Base-by-base conservation (phyloP, 257 asterid species). In the Petrea volubilis region DNA sequence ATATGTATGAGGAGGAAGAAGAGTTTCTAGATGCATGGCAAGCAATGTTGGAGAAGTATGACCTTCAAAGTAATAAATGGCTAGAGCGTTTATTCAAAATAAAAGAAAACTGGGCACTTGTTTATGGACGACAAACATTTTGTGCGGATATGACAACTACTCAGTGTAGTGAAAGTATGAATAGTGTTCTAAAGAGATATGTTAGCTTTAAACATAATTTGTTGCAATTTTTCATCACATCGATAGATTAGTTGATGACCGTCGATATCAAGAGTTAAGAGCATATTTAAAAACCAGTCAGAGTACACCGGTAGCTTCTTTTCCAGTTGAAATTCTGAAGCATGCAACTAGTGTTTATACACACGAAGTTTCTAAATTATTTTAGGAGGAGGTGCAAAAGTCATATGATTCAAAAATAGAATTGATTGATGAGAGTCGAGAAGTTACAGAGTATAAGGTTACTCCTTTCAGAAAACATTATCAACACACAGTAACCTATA, bases 271-370 rank as follows among this genome's bases (percentile, higher is more conserved):
- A n/a, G 72, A 64, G 41, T 14, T 44, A 23, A 64, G 14, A 57
- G 49, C 27, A 23, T 47, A 64, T 24, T 51, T 38, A 1, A 24
- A 20, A 13, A 52, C 34, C 3, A 38, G 43, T 15, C 49, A 55
- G 4, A 57, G 60, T 17, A 36, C 25, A 15, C 60, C 53, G 3
- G 17, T 29, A 1, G 9, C 21, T 43, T 36, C 68, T 31, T 61
- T 67, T 24, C 49, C 47, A 0, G 7, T n/a, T n/a, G n/a, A n/a
- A n/a, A n/a, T 67, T 17, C 21, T 71, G 2, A 60, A 41, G n/a
- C 78, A 77, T 70, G 63, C 63, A 13, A 40, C 56, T 1, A 31
- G 17, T 3, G 46, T n/a, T n/a, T n/a, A n/a, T n/a, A n/a, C n/a
- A n/a, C n/a, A n/a, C n/a, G n/a, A n/a, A n/a, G n/a, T n/a, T 70